Evolutionary conservation across 2,329 filamentous ascomycete genomes (phyloP), one percentile per base, ranked within the genome.

Genomic region (Kalaharituber pfeilii): DNA sequence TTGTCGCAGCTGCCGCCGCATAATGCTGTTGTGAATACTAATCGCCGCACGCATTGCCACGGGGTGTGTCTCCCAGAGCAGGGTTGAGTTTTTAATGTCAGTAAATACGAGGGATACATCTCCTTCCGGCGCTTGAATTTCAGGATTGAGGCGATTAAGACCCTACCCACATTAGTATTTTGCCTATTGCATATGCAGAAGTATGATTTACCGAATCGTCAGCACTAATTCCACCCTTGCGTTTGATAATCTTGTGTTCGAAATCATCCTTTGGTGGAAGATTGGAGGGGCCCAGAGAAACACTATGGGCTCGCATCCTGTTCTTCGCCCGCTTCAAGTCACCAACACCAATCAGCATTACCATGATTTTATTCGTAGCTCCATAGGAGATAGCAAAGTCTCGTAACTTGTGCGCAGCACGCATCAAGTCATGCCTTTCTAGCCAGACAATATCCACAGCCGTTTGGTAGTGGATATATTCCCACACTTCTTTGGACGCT

Each of bases 21-120:
- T 94, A 47, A 95, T 79, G 64, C 94, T 87, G 68, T 98, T 98
- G 74, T 98, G 91, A 62, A 94, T 81, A 69, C 89, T 93, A 70
- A 98, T 98, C 18, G 88, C 88, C 13, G 88, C 89, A 63, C 89
- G 79, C 91, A 98, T 98, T 20, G 91, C 88, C 57, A 84, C 84
- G 0, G 88, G 86, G 66, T 89, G 93, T 53, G 86, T 87, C 69
- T 98, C 91, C 91, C 91, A 98, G 5, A 98, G 73, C 36, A 85
- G 80, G 0, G 91, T 98, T 24, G 89, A 96, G 70, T 89, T 94
- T 73, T 96, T 96, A 75, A 98, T 98, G 71, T 98, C 91, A 0
- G 91, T 98, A 67, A 98, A 98, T 50, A 94, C 87, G 65, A 98
- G 86, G 42, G 86, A 84, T 50, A 96, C 80, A 64, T 94, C 86